These are phyloP conservation scores for Rhododendron griersonianum DNA, from an alignment of 148 eudicot species.

Conservation along the genomic window DNA sequence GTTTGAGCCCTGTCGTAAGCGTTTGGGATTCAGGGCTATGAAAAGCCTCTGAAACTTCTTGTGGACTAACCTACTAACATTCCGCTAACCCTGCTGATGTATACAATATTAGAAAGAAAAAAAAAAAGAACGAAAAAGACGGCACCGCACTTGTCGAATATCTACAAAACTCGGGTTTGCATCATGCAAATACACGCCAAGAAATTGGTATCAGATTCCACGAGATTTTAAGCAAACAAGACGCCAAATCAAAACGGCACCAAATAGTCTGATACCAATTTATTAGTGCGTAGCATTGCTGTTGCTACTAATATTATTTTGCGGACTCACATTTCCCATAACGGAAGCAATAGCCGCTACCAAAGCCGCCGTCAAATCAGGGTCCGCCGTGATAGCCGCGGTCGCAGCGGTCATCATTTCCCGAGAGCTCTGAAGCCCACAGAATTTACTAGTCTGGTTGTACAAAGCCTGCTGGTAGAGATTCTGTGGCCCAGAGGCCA, in stretches of 20 bases:
- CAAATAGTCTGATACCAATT: not conserved
- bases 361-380: constrained; percentile 46
- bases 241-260: not conserved
- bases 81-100: too few relatives aligned
- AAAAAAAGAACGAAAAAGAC: not conserved
- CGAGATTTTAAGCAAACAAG: not conserved
- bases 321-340: constrained; percentile 17
- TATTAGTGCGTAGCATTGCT: not conserved
- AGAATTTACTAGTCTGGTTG: constrained; percentile 46
- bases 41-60: too few relatives aligned
- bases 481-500: constrained; percentile 32
- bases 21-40: too few relatives aligned
- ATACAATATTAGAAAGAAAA: too few relatives aligned
- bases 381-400: constrained; percentile 37
- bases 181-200: not conserved
- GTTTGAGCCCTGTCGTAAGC: too few relatives aligned
- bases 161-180: not conserved
- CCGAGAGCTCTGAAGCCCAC: constrained; percentile 46
- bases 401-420: constrained; percentile 6
- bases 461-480: constrained; percentile 34
- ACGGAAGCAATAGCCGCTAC: constrained; percentile 49
- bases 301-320: constrained; percentile 8
- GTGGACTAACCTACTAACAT: too few relatives aligned
- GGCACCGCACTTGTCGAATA: not conserved
- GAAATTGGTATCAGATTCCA: not conserved